Base-by-base conservation (phyloP, 75 land plant genomes). In the Sequoia sempervirens region DNA sequence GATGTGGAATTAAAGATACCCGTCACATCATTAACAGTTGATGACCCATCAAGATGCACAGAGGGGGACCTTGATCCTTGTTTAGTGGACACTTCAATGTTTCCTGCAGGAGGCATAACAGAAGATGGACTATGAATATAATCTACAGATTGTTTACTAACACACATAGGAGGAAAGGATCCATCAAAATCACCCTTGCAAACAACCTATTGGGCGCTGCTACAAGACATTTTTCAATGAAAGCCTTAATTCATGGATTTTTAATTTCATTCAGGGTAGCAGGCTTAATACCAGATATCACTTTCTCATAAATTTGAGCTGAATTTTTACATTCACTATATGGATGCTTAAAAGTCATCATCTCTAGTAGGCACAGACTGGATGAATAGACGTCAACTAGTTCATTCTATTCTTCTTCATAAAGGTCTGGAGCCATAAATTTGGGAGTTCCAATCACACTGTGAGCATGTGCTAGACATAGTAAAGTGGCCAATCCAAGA, bases 391-490 rank as follows among this genome's bases (percentile, higher is more conserved):
- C 88, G 82, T 94, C 96, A 23, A 91, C 93, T 58, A 94, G 86
- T 79, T 92, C 96, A 82, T 89, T 91, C 47, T 94, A 94, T 9
- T 92, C 88, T 74, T 94, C 95, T 76, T 91, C 95, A 87, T 94
- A 94, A 14, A 94, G 90, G 84, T 94, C 95, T 23, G 95, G 95
- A 82, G 95, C 95, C 95, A 94, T 92, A 64, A 92, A 94, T 80
- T 94, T 94, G 37, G 96, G 96, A 56, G 94, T 94, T 1, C 97
- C 97, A 84, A 93, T 93, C 0, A 93, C 91, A 87, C 93, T 93
- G 30, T 83, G 90, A 43, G 95, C 94, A 86, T 91, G 88, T 43
- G 90, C 87, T 86, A 93, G 93, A 56, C 92, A 92, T 88, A 96
- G 82, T 28, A 91, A 85, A 45, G 89, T 90, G 70, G 95, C 96